These are phyloP conservation scores for Yamadazyma dushanensis DNA, from an alignment of 1,139 yeast genomes.

Conservation along the genomic window DNA sequence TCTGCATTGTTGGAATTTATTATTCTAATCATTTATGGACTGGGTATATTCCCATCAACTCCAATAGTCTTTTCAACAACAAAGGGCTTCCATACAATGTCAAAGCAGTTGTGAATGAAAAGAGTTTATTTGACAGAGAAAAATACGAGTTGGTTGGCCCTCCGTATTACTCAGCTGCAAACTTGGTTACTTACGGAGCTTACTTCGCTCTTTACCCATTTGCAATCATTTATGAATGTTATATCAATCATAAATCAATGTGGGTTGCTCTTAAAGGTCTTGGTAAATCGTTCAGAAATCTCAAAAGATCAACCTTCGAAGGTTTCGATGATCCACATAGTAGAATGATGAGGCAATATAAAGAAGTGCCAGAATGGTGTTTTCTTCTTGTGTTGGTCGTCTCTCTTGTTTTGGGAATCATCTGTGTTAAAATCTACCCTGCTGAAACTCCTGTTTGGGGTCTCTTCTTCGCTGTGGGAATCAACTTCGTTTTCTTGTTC, in stretches of 20 bases:
- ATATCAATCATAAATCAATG: slow-evolving; percentile 41
- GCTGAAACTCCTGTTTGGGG: slow-evolving; percentile 57
- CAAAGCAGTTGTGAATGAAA: slow-evolving; percentile 27
- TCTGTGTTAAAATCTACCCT: slow-evolving; percentile 46
- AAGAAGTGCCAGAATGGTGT: slow-evolving; percentile 66
- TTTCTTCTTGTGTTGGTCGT: slow-evolving; percentile 46
- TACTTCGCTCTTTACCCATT: slow-evolving; percentile 41
- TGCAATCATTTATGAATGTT: slow-evolving; percentile 37
- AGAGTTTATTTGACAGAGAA: slow-evolving; percentile 28
- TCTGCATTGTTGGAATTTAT: slow-evolving; percentile 29
- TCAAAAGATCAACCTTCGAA: slow-evolving; percentile 45
- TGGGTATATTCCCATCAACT: slow-evolving; percentile 38
- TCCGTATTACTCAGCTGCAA: slow-evolving; percentile 60
- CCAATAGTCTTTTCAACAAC: slow-evolving; percentile 34
- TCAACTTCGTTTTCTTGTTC: slow-evolving; percentile 54
- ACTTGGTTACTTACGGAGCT: slow-evolving; percentile 40
- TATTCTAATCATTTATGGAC: slow-evolving; percentile 38
- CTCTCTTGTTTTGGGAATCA: slow-evolving; percentile 48
- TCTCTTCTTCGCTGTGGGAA: slow-evolving; percentile 52
- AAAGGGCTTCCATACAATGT: slow-evolving; percentile 31
- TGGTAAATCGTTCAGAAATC: slow-evolving; percentile 24
- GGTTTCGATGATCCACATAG: slow-evolving; percentile 59
- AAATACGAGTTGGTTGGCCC: slow-evolving; percentile 48
- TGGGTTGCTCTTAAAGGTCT: slow-evolving; percentile 23
- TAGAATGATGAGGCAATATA: slow-evolving; percentile 51